Evolutionary conservation across 2,329 filamentous ascomycete species (phyloP).

Genomic region (Pyricularia grisea): DNA sequence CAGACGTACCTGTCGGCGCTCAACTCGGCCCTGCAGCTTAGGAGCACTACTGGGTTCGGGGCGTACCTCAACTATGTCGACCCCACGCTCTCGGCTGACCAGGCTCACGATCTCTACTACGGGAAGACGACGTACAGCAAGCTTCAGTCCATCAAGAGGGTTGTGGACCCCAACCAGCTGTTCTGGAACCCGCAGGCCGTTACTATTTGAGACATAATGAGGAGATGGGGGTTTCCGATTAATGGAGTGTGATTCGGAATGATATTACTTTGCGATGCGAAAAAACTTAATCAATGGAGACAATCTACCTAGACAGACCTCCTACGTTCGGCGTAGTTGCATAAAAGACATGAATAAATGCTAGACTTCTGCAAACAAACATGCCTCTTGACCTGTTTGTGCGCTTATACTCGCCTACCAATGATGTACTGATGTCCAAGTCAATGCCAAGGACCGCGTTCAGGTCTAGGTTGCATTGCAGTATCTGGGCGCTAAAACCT

Average conservation of each 20-base stretch:
- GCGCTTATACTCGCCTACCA: neutral
- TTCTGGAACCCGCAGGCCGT: conserved; percentile 30
- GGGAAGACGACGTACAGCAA: conserved; percentile 24
- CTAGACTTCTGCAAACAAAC: neutral
- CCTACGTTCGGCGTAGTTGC: neutral
- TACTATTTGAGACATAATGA: neutral
- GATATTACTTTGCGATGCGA: neutral
- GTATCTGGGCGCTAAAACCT: too few relatives aligned
- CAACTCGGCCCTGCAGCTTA: conserved; percentile 18
- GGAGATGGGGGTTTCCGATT: neutral
- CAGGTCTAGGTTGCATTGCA: too few relatives aligned
- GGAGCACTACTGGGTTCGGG: conserved; percentile 26
- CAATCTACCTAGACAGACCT: neutral
- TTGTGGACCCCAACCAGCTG: conserved; percentile 27
- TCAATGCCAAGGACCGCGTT: neutral
- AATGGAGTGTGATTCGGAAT: neutral
- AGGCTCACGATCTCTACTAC: conserved; percentile 41
- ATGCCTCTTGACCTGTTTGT: neutral
- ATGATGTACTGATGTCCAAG: neutral
- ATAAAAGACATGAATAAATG: neutral
- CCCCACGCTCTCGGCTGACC: conserved; percentile 31
- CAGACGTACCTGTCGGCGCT: conserved; percentile 30
- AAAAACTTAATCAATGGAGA: neutral
- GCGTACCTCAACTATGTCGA: conserved; percentile 47
- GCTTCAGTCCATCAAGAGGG: conserved; percentile 27